Evolutionary conservation across 495 filamentous ascomycete genomes (phyloP).

Genomic region (Rostrohypoxylon terebratum): DNA sequence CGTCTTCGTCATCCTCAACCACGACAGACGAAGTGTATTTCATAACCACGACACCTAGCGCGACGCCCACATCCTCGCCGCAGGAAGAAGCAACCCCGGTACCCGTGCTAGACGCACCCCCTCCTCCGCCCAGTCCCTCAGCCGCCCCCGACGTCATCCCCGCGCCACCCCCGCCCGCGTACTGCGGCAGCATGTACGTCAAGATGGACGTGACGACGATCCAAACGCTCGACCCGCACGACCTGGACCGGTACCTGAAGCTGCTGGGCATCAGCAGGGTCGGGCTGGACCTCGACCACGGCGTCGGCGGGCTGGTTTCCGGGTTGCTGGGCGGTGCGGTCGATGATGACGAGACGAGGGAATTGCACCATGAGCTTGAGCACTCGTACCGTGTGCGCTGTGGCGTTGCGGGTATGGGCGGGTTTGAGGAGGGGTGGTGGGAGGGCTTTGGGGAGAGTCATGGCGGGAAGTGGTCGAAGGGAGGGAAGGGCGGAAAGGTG

Average conservation of each 20-base stretch:
- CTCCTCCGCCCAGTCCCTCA: background rate
- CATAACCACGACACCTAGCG: background rate
- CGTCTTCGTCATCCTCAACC: background rate
- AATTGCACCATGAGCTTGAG: conserved; percentile 27
- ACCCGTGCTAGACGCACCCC: background rate
- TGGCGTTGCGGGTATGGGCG: conserved; percentile 4
- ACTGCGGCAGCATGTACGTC: conserved; percentile 35
- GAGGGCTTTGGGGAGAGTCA: background rate
- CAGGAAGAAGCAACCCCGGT: background rate
- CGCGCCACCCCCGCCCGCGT: conserved; percentile 2
- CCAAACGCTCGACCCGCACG: conserved; percentile 25
- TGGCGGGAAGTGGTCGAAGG: background rate
- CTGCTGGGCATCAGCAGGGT: background rate
- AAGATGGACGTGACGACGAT: conserved; percentile 38
- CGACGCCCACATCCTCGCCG: background rate
- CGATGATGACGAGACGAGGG: conserved; percentile 28
- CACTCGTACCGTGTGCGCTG: conserved; percentile 43
- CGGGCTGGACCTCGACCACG: conserved; percentile 22
- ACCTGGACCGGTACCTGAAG: conserved; percentile 24
- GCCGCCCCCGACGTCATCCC: background rate
- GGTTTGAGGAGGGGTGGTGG: background rate
- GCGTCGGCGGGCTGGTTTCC: conserved; percentile 7
- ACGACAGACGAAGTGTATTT: background rate
- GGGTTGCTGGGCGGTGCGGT: conserved; percentile 11
- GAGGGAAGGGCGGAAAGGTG: background rate